Base-by-base conservation (phyloP, 2,329 filamentous ascomycete genomes). In the Clarireedia paspali region DNA sequence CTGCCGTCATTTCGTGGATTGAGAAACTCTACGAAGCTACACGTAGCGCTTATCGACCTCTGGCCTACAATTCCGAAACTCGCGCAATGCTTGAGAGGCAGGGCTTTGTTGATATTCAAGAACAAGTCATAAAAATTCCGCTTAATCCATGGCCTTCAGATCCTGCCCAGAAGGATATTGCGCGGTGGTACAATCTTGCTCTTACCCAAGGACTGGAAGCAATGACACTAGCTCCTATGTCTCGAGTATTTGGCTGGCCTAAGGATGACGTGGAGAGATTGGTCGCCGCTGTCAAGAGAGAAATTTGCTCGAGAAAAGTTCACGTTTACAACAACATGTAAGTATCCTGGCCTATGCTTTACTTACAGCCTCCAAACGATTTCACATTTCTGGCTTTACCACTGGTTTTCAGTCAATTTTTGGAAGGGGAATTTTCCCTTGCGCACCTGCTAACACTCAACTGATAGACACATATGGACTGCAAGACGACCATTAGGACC, bases 111-210 rank as follows among this genome's bases (percentile, higher is more conserved):
- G 86, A 96, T 58, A 83, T 96, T 63, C 79, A 81, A 60, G 85
- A 92, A 68, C 77, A 82, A 59, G 77, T 82, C 51, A 83, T 88
- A 59, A 78, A 78, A 57, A 74, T 92, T 38, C 88, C 89, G 30
- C 77, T 89, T 67, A 92, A 87, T 66, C 82, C 84, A 24, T 92
- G 88, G 87, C 80, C 82, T 57, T 70, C 74, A 26, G 82, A 89
- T 63, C 74, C 78, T 26, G 77, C 83, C 60, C 77, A 84, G 62
- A 84, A 83, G 59, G 80, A 86, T 46, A 78, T 91, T 53, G 89
- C 88, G 30, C 78, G 84, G 57, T 95, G 89, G 88, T 95, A 95
- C 72, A 91, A 92, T 66, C 74, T 92, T 24, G 85, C 84, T 40
- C 76, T 96, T 63, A 84, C 80, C 10, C 82, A 88, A 66, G 87